Evolutionary conservation across 176 grass and related monocot species (phyloP).

Genomic region (Carex cristatella): DNA sequence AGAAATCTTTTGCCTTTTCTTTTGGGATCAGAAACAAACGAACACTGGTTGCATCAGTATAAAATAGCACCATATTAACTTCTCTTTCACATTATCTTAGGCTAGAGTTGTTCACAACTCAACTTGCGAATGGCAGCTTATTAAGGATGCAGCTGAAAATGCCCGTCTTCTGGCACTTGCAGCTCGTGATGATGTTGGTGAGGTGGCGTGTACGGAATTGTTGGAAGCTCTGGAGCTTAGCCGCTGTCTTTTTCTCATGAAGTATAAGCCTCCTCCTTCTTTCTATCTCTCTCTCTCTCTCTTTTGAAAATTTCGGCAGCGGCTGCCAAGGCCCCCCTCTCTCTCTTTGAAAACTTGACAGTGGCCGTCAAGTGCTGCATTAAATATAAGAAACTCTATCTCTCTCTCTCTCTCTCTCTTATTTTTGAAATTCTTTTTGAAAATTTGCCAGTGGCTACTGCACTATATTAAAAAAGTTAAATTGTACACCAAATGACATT

Average conservation of each 20-base stretch:
- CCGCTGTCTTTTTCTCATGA: slow-evolving; percentile 89
- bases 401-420: neutral
- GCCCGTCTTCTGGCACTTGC: slow-evolving; percentile 34
- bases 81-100: slow-evolving; percentile 22
- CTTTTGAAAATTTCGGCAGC: neutral
- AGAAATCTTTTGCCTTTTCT: neutral
- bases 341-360: neutral
- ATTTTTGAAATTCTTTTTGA: too few species aligned
- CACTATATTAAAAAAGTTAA: too few species aligned
- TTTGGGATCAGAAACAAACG: neutral
- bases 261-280: slow-evolving; percentile 39
- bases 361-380: neutral
- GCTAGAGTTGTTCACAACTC: slow-evolving; percentile 82
- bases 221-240: slow-evolving; percentile 85
- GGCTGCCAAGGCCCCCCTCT: neutral
- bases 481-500: too few species aligned
- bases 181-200: slow-evolving; percentile 52
- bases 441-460: too few species aligned
- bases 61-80: neutral
- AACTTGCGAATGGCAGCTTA: slow-evolving; percentile 73
- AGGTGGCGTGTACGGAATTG: slow-evolving; percentile 70
- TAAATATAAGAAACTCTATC: too few species aligned
- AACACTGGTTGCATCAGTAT: neutral
- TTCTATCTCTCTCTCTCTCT: neutral
- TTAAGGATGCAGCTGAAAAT: slow-evolving; percentile 86